These are phyloP conservation scores for Dactylonectria estremocensis DNA, from an alignment of 2,329 filamentous ascomycete genomes.

Conservation along the genomic window DNA sequence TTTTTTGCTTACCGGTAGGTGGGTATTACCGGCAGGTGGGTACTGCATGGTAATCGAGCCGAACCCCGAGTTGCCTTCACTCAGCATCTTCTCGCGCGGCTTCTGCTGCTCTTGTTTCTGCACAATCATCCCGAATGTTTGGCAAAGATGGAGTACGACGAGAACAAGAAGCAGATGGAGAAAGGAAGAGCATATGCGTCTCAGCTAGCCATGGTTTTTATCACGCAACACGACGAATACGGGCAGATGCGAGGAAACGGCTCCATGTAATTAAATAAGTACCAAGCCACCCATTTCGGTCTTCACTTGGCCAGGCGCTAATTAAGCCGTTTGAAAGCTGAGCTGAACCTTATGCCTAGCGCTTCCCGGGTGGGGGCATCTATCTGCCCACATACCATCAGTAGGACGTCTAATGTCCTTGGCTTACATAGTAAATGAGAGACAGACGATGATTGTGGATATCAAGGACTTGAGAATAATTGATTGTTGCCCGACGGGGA, in stretches of 20 bases:
- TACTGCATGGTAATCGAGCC: background rate
- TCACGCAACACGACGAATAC: background rate
- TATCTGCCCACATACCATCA: background rate
- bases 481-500: too few species aligned
- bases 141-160: background rate
- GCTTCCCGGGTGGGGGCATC: background rate
- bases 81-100: background rate
- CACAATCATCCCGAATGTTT: background rate
- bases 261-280: background rate
- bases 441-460: background rate
- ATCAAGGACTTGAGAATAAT: background rate
- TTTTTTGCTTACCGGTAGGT: conserved; percentile 6
- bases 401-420: background rate
- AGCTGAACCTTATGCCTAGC: background rate
- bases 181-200: background rate
- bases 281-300: background rate
- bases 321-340: background rate
- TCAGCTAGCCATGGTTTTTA: background rate
- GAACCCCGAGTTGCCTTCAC: background rate
- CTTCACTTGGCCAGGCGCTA: background rate
- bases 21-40: conserved; percentile 16
- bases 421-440: background rate
- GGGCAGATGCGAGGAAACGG: background rate
- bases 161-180: background rate
- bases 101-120: background rate